Evolutionary conservation across 2,329 filamentous ascomycete genomes (phyloP).

Genomic region (Penicillium janthinellum): DNA sequence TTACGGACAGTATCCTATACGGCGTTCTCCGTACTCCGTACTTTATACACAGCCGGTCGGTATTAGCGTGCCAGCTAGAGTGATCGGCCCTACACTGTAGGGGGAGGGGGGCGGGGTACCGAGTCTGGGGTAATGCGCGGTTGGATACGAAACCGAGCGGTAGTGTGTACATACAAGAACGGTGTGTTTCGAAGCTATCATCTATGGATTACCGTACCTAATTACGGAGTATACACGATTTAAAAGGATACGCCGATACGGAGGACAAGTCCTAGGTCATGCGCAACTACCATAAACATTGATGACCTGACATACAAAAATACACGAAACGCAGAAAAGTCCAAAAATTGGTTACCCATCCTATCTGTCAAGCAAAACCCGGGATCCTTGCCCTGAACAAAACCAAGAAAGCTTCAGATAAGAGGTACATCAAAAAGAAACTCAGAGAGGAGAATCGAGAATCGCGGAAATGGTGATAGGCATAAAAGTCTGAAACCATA

Average conservation of each 20-base stretch:
- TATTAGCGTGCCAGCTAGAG: background rate
- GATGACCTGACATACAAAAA: background rate
- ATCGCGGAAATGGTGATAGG: background rate
- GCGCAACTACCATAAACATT: background rate
- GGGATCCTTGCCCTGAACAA: background rate
- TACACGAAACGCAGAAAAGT: background rate
- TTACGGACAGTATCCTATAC: background rate
- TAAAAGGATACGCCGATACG: background rate
- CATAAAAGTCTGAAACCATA: background rate
- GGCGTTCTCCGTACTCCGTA: background rate
- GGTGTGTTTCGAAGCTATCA: background rate
- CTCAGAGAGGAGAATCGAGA: background rate
- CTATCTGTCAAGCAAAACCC: background rate
- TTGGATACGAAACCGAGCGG: background rate
- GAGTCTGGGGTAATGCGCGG: conserved; percentile 9
- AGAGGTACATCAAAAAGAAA: conserved; percentile 21
- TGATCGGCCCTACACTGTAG: conserved; percentile 4
- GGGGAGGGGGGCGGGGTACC: background rate
- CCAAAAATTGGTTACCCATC: background rate
- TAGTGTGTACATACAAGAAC: conserved; percentile 1
- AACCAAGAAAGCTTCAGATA: conserved; percentile 2
- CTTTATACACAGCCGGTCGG: background rate
- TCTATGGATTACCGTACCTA: background rate
- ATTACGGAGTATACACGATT: too few relatives aligned
- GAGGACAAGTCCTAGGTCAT: background rate